Base-by-base conservation (phyloP, 1,139 yeast species). In the Wickerhamiella infanticola region DNA sequence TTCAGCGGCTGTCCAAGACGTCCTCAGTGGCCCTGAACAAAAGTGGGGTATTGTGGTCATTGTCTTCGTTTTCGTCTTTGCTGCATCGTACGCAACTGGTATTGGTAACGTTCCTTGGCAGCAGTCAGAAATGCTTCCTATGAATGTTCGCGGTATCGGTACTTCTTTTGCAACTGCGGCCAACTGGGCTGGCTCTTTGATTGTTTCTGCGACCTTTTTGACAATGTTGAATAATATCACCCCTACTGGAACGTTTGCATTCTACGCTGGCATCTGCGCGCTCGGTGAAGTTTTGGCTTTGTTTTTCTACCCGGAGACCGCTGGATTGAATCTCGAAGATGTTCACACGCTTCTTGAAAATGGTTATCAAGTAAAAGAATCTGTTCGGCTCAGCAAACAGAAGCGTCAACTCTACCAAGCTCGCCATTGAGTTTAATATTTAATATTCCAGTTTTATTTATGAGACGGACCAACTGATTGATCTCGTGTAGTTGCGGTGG, bases 21-120 rank as follows among this genome's bases (percentile, higher is more conserved):
- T 67, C 13, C 39, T 53, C 23, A 77, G 79, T 27, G 42, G 44
- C 24, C 36, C 45, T 4, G 75, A 81, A 41, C 67, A 77, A 37
- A 79, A 84, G 1, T 86, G 96, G 95, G 94, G 95, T 11, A 75
- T 82, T 51, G 78, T 85, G 9, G 77, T 88, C 48, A 80, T 90
- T 51, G 70, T 86, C 35, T 80, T 85, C 51, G 85, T 86, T 85
- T 84, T 88, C 55, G 63, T 77, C 46, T 90, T 74, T 59, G 95
- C 86, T 44, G 95, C 94, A 4, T 78, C 81, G 50, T 88, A 86
- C 61, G 95, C 96, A 40, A 69, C 84, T 53, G 97, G 97, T 55
- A 83, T 86, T 55, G 98, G 98, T 64, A 85, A 88, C 61, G 88
- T 85, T 50, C 97, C 98, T 44, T 88, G 98, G 98, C 95, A 90